Base-by-base conservation (phyloP, 2,329 filamentous ascomycete genomes). In the Ascochyta rabiei region DNA sequence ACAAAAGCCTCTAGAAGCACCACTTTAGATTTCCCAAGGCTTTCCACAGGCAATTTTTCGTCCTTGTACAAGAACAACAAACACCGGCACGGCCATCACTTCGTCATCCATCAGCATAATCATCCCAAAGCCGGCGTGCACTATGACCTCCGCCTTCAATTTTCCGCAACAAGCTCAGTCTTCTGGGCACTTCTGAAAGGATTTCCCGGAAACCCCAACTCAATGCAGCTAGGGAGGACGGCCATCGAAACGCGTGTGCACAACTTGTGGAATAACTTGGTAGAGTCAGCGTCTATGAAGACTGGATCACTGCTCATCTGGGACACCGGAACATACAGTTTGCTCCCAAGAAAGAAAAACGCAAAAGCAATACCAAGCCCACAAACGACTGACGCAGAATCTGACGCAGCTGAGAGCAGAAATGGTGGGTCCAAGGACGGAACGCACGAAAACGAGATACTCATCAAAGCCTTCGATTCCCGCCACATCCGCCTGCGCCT, bases 41-140 rank as follows among this genome's bases (percentile, higher is more conserved):
- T 84, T 3, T 59, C 71, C 1, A 76, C 82, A 19, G 28, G 69
- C 2, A 70, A 75, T 1, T 84, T 80, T 70, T 55, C 68, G 21
- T 64, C 74, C 3, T 67, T 84, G 2, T 85, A 84, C 63, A 63
- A 65, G n/a, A 70, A 75, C 10, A 83, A 82, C 59, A 69, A 77
- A 44, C 73, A 79, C 52, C 50, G 68, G 0, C 56, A 78, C 38
- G 82, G 82, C 8, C 71, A 73, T 19, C 75, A 78, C 33, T 90
- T 90, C 66, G 84, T 90, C 46, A 81, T 90, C 33, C 87, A 90
- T 69, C 87, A 91, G 67, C 87, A 91, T 68, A 87, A 89, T 66
- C 88, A 90, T 67, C 88, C 88, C 1, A 71, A 89, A 38, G 86
- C 88, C 9, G 87, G 88, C 21, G 80, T 81, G 1, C 85, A 88